Conservation (phyloP, 768 basidiomycete genomes). For the Lentinula sp. region DNA sequence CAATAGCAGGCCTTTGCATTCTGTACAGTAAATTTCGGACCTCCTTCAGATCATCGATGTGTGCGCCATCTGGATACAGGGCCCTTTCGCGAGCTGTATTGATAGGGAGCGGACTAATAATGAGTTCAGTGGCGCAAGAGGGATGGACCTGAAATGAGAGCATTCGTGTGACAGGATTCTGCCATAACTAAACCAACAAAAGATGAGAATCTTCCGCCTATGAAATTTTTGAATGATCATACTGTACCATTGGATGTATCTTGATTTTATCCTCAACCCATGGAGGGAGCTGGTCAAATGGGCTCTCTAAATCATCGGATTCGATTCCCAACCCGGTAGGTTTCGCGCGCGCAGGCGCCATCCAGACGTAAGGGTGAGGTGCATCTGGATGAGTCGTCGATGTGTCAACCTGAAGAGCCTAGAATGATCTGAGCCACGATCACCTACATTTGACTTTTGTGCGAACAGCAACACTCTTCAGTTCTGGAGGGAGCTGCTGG, state of each 20-base stretch:
- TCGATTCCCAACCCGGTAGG: constrained; percentile 52
- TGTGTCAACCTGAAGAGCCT: constrained; percentile 27
- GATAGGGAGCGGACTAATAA: constrained; percentile 42
- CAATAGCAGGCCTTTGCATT: constrained; percentile 88
- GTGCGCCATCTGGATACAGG: constrained; percentile 65
- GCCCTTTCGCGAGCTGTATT: constrained; percentile 30
- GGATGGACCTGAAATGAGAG: constrained; percentile 60
- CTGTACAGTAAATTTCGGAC: constrained; percentile 76
- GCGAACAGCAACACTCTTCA: constrained; percentile 56
- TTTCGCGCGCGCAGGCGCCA: constrained; percentile 42
- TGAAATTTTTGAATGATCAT: background rate
- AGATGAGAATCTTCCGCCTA: background rate
- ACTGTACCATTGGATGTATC: constrained; percentile 40
- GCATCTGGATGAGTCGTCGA: constrained; percentile 38
- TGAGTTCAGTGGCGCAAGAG: constrained; percentile 34
- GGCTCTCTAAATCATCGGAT: constrained; percentile 42
- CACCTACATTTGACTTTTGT: constrained; percentile 37
- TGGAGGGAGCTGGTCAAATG: constrained; percentile 39
- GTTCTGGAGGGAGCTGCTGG: constrained; percentile 38
- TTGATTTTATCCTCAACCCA: constrained; percentile 53
- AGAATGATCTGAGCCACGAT: background rate
- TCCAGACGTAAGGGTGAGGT: constrained; percentile 55
- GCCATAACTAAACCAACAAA: constrained; percentile 36
- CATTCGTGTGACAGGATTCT: constrained; percentile 50
- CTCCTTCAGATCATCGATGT: constrained; percentile 63